phyloP scores from a whole-genome alignment of 805 yeast genomes.

The Ogataea angusta region DNA sequence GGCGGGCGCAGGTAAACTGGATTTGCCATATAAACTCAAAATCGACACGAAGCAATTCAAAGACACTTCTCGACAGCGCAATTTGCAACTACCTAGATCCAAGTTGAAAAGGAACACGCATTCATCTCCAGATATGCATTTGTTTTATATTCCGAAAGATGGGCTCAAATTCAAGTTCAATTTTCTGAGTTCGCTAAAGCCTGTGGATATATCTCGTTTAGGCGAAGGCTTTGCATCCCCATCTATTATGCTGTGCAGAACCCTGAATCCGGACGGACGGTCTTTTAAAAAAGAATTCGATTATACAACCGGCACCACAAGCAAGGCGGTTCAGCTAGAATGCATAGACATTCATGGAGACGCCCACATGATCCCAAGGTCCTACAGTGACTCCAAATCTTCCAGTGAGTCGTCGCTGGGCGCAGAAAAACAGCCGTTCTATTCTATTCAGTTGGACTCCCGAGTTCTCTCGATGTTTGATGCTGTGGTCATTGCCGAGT shows the following conservation, averaged over 20 bases:
- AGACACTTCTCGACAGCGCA: slow-evolving; percentile 30
- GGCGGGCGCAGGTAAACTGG: slow-evolving; percentile 17
- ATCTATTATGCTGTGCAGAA: slow-evolving; percentile 30
- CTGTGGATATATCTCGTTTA: slow-evolving; percentile 25
- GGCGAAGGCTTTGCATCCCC: slow-evolving; percentile 22
- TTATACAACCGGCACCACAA: slow-evolving; percentile 37
- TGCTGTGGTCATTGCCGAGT: slow-evolving; percentile 46
- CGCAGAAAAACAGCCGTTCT: slow-evolving; percentile 47
- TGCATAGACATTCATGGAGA: slow-evolving; percentile 46
- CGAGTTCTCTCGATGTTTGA: slow-evolving; percentile 43
- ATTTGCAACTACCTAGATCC: slow-evolving; percentile 27
- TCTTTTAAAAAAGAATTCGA: slow-evolving; percentile 31
- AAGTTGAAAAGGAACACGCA: slow-evolving; percentile 15
- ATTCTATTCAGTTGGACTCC: slow-evolving; percentile 42
- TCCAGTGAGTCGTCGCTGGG: slow-evolving; percentile 55
- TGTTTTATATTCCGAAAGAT: slow-evolving; percentile 33
- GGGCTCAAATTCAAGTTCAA: slow-evolving; percentile 28
- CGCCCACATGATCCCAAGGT: slow-evolving; percentile 47
- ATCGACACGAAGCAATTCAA: slow-evolving; percentile 33
- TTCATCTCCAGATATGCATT: slow-evolving; percentile 32
- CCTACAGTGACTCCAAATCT: slow-evolving; percentile 35
- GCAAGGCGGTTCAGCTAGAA: slow-evolving; percentile 35
- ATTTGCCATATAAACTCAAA: slow-evolving; percentile 25
- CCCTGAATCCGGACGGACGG: slow-evolving; percentile 18
- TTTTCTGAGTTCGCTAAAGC: slow-evolving; percentile 31